A percentile compares a stretch with the other conserved stretches of the same genome.
Conservation (phyloP, 495 filamentous ascomycete species). For the Parathielavia appendiculata region DNA sequence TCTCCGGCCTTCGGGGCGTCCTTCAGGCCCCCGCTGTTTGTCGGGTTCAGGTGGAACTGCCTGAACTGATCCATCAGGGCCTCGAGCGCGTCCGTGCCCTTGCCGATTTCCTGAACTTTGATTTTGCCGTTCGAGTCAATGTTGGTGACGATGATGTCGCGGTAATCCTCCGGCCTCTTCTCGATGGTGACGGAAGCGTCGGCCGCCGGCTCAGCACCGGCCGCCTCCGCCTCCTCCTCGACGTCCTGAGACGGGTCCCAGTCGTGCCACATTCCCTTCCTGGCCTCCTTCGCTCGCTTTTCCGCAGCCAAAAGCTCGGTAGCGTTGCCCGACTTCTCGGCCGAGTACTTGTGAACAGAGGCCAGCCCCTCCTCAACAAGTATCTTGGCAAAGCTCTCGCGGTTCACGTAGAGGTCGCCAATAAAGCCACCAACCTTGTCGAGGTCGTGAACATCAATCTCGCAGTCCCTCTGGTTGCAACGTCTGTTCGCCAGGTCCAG, state of each 20-base stretch:
- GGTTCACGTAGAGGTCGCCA: constrained; percentile 86
- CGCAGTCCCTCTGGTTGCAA: constrained; percentile 90
- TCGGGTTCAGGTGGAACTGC: constrained; percentile 70
- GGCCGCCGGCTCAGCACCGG: constrained; percentile 45
- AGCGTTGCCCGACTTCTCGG: constrained; percentile 87
- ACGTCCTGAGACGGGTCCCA: constrained; percentile 83
- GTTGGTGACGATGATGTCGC: constrained; percentile 85
- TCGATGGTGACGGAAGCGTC: constrained; percentile 42
- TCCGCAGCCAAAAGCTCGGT: constrained; percentile 84
- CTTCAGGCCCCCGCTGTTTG: constrained; percentile 65
- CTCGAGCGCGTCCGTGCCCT: constrained; percentile 74
- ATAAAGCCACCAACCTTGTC: constrained; percentile 98
- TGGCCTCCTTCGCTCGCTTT: constrained; percentile 75
- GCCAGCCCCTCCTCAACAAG: constrained; percentile 93
- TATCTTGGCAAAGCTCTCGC: constrained; percentile 91
- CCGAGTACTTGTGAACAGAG: constrained; percentile 86
- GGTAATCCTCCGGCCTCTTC: constrained; percentile 74
- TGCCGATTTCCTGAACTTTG: constrained; percentile 83
- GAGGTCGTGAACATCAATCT: constrained; percentile 90
- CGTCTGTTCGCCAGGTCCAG: constrained; percentile 82
- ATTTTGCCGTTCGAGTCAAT: constrained; percentile 70
- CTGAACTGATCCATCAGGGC: constrained; percentile 85
- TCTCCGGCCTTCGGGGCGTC: constrained; percentile 86
- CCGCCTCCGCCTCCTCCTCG: constrained; percentile 49
- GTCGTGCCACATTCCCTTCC: constrained; percentile 87